phyloP scores from a whole-genome alignment of 352 stramenopile species.

The Phytophthora palmivora region DNA sequence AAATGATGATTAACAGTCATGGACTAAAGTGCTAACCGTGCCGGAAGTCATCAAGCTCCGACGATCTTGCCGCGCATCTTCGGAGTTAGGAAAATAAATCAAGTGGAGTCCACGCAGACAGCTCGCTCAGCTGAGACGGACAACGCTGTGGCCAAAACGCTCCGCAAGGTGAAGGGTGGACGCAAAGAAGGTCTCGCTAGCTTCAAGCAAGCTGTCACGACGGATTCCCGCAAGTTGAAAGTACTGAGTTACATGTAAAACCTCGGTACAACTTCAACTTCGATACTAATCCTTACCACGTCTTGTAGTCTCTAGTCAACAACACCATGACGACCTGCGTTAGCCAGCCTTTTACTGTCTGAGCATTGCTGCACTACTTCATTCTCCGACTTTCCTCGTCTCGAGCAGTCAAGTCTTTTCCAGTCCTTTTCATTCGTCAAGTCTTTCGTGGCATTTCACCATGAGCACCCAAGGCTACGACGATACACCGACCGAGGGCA shows the following conservation, averaged over 20 bases:
- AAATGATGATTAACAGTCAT: constrained; percentile 4
- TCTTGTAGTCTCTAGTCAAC: constrained; percentile 14
- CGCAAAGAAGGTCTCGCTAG: constrained; percentile 2
- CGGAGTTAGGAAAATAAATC: constrained; percentile 30
- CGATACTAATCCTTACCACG: constrained; percentile 16
- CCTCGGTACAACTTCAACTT: constrained; percentile 25
- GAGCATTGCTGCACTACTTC: constrained; percentile 3
- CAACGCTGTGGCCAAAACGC: constrained; percentile 10
- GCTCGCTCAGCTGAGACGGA: constrained; percentile 16
- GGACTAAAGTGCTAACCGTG: constrained; percentile 1
- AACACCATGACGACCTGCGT: constrained; percentile 8
- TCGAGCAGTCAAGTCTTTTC: constrained; percentile 20
- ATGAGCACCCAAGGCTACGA: constrained; percentile 7
- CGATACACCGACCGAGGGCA: constrained; percentile 10
- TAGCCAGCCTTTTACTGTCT: constrained; percentile 11
- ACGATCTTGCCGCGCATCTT: constrained; percentile 4
- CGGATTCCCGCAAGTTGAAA: background rate
- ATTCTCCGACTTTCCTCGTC: constrained; percentile 31
- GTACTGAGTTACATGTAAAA: background rate
- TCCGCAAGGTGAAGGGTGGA: constrained; percentile 26
- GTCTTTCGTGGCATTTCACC: constrained; percentile 4
- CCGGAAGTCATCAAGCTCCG: background rate
- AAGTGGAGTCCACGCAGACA: constrained; percentile 30
- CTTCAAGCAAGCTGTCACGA: constrained; percentile 21
- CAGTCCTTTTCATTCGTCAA: background rate